A percentile compares a stretch with the other conserved stretches of the same genome.
These are phyloP conservation scores for Blastobotrys chiropterorum DNA, from an alignment of 805 yeast species.

Conservation along the genomic window DNA sequence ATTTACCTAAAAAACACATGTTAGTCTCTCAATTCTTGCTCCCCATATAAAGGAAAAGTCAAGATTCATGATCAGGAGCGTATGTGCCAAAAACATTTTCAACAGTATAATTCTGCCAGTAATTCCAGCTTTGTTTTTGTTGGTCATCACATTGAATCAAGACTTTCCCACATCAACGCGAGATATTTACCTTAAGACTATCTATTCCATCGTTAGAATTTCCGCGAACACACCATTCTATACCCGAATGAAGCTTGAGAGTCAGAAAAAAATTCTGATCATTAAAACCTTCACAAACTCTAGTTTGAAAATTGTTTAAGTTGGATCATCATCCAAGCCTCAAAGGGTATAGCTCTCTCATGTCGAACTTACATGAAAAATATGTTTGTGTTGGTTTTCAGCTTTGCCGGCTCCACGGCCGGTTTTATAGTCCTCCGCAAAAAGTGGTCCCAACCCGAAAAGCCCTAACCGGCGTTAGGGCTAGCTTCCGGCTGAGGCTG, in stretches of 20 bases:
- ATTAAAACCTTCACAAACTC: slow-evolving; percentile 47
- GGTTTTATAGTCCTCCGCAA: background rate
- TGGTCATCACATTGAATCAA: slow-evolving; percentile 27
- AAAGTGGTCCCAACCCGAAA: background rate
- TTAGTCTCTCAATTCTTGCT: background rate
- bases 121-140: slow-evolving; percentile 97
- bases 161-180: slow-evolving; percentile 13
- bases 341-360: background rate
- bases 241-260: background rate
- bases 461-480: background rate
- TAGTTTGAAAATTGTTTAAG: slow-evolving; percentile 50
- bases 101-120: slow-evolving; percentile 89
- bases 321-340: slow-evolving; percentile 39
- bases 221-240: background rate
- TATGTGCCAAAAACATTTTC: slow-evolving; percentile 50
- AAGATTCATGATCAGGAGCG: slow-evolving; percentile 31
- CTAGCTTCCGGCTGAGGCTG: too few species aligned
- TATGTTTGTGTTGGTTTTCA: background rate
- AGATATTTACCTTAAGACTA: slow-evolving; percentile 14
- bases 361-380: background rate
- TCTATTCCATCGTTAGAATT: background rate
- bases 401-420: too few species aligned
- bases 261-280: background rate
- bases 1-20: slow-evolving; percentile 14
- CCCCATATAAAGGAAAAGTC: too few species aligned